These are phyloP conservation scores for Hypoxylon fuscum DNA, from an alignment of 495 filamentous ascomycete species.

Conservation along the genomic window DNA sequence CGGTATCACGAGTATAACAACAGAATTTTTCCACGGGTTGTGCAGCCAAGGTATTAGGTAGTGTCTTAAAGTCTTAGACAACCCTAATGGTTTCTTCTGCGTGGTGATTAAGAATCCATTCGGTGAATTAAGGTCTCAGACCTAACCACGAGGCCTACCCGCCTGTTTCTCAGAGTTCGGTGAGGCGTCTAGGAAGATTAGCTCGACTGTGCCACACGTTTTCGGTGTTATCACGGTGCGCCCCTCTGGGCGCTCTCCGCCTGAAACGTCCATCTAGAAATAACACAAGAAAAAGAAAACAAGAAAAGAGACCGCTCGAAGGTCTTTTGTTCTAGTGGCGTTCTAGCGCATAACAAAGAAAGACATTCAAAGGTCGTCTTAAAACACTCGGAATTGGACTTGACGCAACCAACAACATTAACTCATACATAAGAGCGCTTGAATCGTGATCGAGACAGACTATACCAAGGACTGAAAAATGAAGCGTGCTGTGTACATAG, in stretches of 20 bases:
- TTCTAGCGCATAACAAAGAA: not conserved
- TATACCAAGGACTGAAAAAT: too few species aligned
- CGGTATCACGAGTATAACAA: slow-evolving; percentile 2
- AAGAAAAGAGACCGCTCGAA: not conserved
- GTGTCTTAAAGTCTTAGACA: slow-evolving; percentile 2
- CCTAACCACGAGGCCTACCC: slow-evolving; percentile 5
- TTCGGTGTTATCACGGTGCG: slow-evolving; percentile 31
- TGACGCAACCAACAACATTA: too few species aligned
- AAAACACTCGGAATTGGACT: too few species aligned
- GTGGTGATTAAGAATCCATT: too few species aligned
- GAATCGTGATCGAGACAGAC: too few species aligned
- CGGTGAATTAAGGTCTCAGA: slow-evolving; percentile 11
- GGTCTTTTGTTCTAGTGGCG: not conserved
- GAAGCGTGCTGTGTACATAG: too few species aligned
- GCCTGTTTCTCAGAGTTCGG: not conserved
- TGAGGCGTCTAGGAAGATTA: not conserved
- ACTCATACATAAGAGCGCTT: too few species aligned
- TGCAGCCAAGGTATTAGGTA: too few species aligned
- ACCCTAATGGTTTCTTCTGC: not conserved
- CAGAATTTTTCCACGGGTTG: not conserved
- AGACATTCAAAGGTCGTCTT: not conserved
- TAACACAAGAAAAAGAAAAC: not conserved
- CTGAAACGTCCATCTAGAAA: not conserved
- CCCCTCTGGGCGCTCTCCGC: not conserved
- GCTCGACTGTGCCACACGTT: slow-evolving; percentile 6